Conservation (phyloP, 768 basidiomycete species). For the Boletus rubropictus region DNA sequence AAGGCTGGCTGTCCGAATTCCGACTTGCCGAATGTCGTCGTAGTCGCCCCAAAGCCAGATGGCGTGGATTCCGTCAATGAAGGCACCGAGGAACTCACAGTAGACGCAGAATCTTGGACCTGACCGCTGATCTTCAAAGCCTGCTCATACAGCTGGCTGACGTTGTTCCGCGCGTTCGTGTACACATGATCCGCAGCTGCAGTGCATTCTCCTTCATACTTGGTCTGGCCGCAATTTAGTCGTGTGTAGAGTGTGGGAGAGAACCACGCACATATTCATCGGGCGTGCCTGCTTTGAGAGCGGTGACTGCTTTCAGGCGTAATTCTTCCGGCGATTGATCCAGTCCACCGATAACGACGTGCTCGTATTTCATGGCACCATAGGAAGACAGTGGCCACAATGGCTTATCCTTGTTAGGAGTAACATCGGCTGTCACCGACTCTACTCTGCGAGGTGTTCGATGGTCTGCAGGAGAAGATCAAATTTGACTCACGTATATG, state of each 20-base stretch:
- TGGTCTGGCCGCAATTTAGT: slow-evolving; percentile 32
- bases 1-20: slow-evolving; percentile 38
- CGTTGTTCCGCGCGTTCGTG: slow-evolving; percentile 45
- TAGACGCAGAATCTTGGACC: slow-evolving; percentile 5
- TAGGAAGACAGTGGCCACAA: slow-evolving; percentile 76
- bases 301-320: slow-evolving; percentile 55
- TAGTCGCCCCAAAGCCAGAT: slow-evolving; percentile 35
- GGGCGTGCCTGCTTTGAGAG: slow-evolving; percentile 47
- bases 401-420: slow-evolving; percentile 57
- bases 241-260: background rate
- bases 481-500: slow-evolving; percentile 36
- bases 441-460: slow-evolving; percentile 43
- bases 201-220: slow-evolving; percentile 56
- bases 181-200: slow-evolving; percentile 46
- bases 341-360: slow-evolving; percentile 53
- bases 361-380: slow-evolving; percentile 70
- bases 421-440: slow-evolving; percentile 58
- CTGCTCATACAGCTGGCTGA: slow-evolving; percentile 46
- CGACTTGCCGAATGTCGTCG: slow-evolving; percentile 21
- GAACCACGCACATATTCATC: slow-evolving; percentile 62
- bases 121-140: slow-evolving; percentile 41
- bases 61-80: slow-evolving; percentile 24
- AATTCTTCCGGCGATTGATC: slow-evolving; percentile 81
- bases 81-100: slow-evolving; percentile 15
- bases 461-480: background rate